Percentiles rank a stretch among this genome's conserved stretches.
Evolutionary conservation across 495 filamentous ascomycete genomes (phyloP).

Genomic region (Neurospora tetraspora): DNA sequence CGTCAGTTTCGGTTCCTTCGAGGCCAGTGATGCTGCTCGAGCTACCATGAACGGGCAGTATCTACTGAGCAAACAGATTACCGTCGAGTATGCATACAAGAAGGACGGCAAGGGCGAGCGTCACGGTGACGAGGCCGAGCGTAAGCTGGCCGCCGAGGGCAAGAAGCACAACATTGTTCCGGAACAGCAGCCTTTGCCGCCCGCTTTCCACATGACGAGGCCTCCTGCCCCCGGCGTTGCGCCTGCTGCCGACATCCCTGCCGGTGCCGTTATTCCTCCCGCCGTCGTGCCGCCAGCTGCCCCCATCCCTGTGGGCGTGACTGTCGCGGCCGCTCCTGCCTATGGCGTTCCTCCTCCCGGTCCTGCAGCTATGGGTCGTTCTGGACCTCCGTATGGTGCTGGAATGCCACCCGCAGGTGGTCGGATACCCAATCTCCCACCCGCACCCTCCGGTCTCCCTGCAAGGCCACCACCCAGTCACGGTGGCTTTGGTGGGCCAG

Average conservation of each 20-base stretch:
- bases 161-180: constrained; percentile 87
- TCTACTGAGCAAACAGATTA: constrained; percentile 91
- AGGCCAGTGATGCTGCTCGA: constrained; percentile 87
- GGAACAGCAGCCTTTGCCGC: constrained; percentile 52
- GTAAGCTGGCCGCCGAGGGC: constrained; percentile 84
- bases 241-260: constrained; percentile 13
- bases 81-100: constrained; percentile 97
- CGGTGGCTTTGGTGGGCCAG: constrained; percentile 66
- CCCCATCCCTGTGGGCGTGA: neutral
- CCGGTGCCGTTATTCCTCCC: constrained; percentile 16
- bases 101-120: constrained; percentile 97
- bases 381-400: constrained; percentile 19
- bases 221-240: constrained; percentile 8
- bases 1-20: constrained; percentile 87
- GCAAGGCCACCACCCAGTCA: constrained; percentile 72
- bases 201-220: constrained; percentile 37
- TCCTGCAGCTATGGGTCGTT: constrained; percentile 23
- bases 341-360: constrained; percentile 38
- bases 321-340: constrained; percentile 6
- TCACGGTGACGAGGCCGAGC: constrained; percentile 89
- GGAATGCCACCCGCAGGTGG: constrained; percentile 17
- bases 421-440: constrained; percentile 28
- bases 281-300: constrained; percentile 5
- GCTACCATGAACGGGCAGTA: constrained; percentile 93
- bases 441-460: constrained; percentile 68